phyloP scores from a whole-genome alignment of 345 rosid genomes.

The Clarkia xantiana region DNA sequence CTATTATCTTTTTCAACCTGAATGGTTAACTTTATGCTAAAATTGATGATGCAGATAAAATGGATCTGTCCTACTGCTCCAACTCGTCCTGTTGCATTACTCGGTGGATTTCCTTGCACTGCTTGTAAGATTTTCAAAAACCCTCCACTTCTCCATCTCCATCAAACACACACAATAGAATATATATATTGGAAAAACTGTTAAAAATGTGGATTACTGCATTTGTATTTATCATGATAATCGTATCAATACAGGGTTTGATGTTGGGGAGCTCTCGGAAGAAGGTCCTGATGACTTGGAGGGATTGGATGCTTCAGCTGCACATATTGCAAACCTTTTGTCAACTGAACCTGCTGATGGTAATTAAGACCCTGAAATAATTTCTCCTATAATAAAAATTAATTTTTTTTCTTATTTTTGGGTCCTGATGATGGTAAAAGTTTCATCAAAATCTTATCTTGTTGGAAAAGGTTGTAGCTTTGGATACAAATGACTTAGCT shows the following conservation, averaged over 20 bases:
- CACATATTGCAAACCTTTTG: constrained; percentile 14
- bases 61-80: constrained; percentile 22
- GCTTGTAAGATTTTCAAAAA: constrained; percentile 7
- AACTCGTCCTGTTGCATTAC: constrained; percentile 12
- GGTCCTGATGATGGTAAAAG: no score
- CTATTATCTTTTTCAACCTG: background rate
- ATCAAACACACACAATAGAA: background rate
- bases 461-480: no score
- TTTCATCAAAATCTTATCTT: no score
- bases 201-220: background rate
- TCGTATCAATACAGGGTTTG: constrained; percentile 12
- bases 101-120: constrained; percentile 15
- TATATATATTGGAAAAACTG: no score
- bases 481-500: background rate
- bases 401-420: background rate
- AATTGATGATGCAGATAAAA: constrained; percentile 11
- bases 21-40: background rate
- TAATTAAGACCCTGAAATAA: constrained; percentile 3
- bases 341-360: constrained; percentile 18
- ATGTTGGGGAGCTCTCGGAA: constrained; percentile 13
- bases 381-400: background rate
- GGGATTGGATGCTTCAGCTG: constrained; percentile 16
- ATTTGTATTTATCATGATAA: background rate
- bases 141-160: background rate
- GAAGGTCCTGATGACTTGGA: constrained; percentile 14